phyloP scores from a whole-genome alignment of 768 basidiomycete genomes.

The Lyophyllum semitale region DNA sequence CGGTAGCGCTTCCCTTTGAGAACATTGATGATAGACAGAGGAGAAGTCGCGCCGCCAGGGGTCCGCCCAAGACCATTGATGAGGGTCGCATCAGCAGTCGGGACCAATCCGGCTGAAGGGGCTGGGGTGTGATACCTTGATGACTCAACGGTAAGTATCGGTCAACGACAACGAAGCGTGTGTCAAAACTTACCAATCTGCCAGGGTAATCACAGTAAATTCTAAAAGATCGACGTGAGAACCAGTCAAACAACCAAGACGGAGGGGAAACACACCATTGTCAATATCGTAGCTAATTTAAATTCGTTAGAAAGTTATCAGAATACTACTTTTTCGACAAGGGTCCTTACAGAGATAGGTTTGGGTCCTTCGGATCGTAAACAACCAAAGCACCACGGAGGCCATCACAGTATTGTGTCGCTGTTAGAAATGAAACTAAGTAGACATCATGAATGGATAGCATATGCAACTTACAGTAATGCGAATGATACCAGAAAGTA shows the following conservation, averaged over 20 bases:
- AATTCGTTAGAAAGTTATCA: background rate
- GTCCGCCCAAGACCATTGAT: slow-evolving; percentile 53
- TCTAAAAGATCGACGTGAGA: background rate
- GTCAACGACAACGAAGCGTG: background rate
- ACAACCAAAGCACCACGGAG: slow-evolving; percentile 36
- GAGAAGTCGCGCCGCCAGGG: slow-evolving; percentile 31
- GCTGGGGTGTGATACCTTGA: slow-evolving; percentile 14
- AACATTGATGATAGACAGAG: slow-evolving; percentile 41
- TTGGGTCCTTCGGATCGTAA: slow-evolving; percentile 38
- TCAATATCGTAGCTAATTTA: slow-evolving; percentile 26
- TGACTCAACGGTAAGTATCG: background rate
- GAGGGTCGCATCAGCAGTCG: slow-evolving; percentile 31
- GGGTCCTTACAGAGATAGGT: slow-evolving; percentile 10
- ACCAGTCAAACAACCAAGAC: background rate
- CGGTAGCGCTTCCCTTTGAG: slow-evolving; percentile 40
- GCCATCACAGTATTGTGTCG: slow-evolving; percentile 50
- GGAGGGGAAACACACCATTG: slow-evolving; percentile 24
- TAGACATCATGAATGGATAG: background rate
- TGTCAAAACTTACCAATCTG: background rate
- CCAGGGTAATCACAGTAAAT: background rate
- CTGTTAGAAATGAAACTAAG: slow-evolving; percentile 27
- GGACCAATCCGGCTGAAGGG: slow-evolving; percentile 13
- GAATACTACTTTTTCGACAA: background rate
- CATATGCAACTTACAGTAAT: background rate
- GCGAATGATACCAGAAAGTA: slow-evolving; percentile 6